Evolutionary conservation across 257 asterid species (phyloP), one percentile per base, ranked within the genome.

Genomic region (Scutellaria barbata): DNA sequence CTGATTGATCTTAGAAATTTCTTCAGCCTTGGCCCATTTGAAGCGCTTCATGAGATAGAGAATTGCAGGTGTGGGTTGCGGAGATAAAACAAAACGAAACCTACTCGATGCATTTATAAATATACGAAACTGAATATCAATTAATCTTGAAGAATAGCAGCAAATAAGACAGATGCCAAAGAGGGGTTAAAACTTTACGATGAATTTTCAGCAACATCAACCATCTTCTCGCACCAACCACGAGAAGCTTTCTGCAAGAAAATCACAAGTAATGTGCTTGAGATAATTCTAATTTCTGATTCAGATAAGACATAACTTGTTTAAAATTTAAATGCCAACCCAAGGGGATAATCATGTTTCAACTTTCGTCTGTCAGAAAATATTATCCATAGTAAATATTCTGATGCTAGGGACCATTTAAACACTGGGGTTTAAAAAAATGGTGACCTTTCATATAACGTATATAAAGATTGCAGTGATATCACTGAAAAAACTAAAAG

Each of bases 181-280:
- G 55, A 51, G 69, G 46, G 51, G n/a, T 76, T 10, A 58, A 68
- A 83, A 73, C 59, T 87, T 88, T 85, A 89, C 96, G 78, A 78
- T 77, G 97, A 92, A 77, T 84, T 78, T 66, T 89, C 95, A 73
- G 84, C 57, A 56, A 92, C 83, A 72, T 95, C 96, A 54, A 95
- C 71, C 96, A 95, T 89, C 88, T 95, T 95, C 83, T 95, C 99
- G 64, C 90, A 82, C 98, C 99, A 95, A 71, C 98, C 98, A 69
- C 87, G 92, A 67, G 96, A 86, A 64, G 94, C 86, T 88, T 85
- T 92, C 99, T 91, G 92, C 81, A 84, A 64, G 77, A 52, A 58
- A 66, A 72, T 56, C 25, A 39, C 42, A 35, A 59, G 62, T 46
- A 33, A 61, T 14, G 48, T 7, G 42, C 22, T 63, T 33, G 14